These are phyloP conservation scores for Croton setiger DNA, from an alignment of 441 rosid species.

Conservation along the genomic window DNA sequence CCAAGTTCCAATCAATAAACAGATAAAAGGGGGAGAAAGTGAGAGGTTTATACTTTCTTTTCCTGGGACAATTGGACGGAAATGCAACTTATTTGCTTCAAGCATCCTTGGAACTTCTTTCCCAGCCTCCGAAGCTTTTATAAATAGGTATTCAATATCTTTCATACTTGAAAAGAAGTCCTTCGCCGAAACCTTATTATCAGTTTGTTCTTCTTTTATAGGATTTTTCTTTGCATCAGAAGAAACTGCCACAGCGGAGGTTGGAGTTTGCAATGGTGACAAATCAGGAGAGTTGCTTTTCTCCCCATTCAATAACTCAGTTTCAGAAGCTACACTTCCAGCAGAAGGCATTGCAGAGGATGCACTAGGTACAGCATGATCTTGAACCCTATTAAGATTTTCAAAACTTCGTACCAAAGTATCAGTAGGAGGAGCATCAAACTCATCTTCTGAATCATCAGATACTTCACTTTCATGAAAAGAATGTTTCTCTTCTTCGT, in stretches of 20 bases:
- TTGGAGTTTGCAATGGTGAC: slow-evolving; percentile 55
- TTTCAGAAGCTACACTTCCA: slow-evolving; percentile 47
- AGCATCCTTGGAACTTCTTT: slow-evolving; percentile 98
- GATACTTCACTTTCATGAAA: slow-evolving; percentile 52
- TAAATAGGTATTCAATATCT: slow-evolving; percentile 72
- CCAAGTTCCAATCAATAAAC: neutral
- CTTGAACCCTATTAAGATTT: slow-evolving; percentile 63
- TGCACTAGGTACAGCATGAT: slow-evolving; percentile 32
- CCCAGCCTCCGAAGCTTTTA: slow-evolving; percentile 89
- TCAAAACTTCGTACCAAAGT: slow-evolving; percentile 81
- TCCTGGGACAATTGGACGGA: slow-evolving; percentile 55
- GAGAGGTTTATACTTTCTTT: slow-evolving; percentile 50
- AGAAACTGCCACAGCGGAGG: slow-evolving; percentile 31
- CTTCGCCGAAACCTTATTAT: slow-evolving; percentile 57
- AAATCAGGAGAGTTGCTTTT: slow-evolving; percentile 60
- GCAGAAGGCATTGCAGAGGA: slow-evolving; percentile 40
- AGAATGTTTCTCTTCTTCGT: slow-evolving; percentile 58
- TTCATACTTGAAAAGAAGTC: slow-evolving; percentile 83
- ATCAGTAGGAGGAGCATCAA: slow-evolving; percentile 67
- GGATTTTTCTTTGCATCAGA: slow-evolving; percentile 45
- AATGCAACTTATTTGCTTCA: slow-evolving; percentile 88
- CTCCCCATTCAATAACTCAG: slow-evolving; percentile 46
- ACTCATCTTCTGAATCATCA: slow-evolving; percentile 71
- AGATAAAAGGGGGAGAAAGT: slow-evolving; percentile 17
- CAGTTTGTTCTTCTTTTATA: slow-evolving; percentile 40